These are phyloP conservation scores for Coemansia sp. DNA, from an alignment of 192 early-diverging fungal genomes.

Conservation along the genomic window DNA sequence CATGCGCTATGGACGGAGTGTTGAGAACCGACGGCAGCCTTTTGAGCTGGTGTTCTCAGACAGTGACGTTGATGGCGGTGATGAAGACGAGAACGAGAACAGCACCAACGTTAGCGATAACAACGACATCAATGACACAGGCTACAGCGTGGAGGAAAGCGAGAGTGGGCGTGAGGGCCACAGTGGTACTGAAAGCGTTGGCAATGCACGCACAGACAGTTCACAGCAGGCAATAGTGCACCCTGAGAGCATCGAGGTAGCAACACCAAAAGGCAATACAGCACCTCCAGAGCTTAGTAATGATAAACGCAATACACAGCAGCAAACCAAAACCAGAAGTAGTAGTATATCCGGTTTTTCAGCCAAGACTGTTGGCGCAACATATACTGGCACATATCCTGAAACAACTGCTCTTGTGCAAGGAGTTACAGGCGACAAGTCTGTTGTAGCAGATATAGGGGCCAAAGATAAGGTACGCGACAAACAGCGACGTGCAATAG, in stretches of 20 bases:
- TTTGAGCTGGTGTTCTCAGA: conserved; percentile 51
- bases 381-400: not conserved
- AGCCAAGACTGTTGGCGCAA: not conserved
- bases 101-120: conserved; percentile 22
- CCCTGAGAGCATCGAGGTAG: not conserved
- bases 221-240: not conserved
- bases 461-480: conserved; percentile 11
- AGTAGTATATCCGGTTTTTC: not conserved
- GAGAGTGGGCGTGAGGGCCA: conserved; percentile 23
- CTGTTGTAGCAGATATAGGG: not conserved
- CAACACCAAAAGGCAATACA: not conserved
- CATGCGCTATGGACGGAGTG: conserved; percentile 50
- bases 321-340: not conserved
- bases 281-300: not conserved
- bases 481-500: conserved; percentile 11
- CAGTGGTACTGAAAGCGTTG: conserved; percentile 32
- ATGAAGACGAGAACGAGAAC: conserved; percentile 8
- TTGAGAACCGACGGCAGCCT: conserved; percentile 46
- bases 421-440: not conserved
- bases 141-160: conserved; percentile 44
- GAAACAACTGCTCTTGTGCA: not conserved
- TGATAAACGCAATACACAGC: not conserved
- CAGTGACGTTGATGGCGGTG: conserved; percentile 23
- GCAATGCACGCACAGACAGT: conserved; percentile 2
- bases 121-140: conserved; percentile 41